phyloP scores from a whole-genome alignment of 805 yeast species.

The Barnettozyma populi region DNA sequence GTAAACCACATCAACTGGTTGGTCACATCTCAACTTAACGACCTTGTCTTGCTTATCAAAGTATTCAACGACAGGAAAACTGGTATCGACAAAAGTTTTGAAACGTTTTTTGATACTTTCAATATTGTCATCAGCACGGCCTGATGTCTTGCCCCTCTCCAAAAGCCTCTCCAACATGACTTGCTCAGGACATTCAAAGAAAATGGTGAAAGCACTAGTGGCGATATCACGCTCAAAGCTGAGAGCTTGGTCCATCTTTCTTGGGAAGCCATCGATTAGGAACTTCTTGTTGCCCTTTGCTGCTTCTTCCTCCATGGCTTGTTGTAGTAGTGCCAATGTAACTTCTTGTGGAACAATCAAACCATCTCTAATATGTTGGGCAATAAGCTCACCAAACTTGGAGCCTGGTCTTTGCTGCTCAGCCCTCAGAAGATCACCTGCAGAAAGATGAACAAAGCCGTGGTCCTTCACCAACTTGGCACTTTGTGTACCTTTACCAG shows the following conservation, averaged over 20 bases:
- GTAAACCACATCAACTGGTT: slow-evolving; percentile 76
- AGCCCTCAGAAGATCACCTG: slow-evolving; percentile 94
- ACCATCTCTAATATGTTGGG: slow-evolving; percentile 80
- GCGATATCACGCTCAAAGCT: slow-evolving; percentile 82
- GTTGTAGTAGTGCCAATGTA: slow-evolving; percentile 75
- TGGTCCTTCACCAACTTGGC: slow-evolving; percentile 74
- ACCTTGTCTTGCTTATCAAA: slow-evolving; percentile 71
- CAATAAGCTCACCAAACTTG: slow-evolving; percentile 79
- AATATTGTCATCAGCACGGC: slow-evolving; percentile 88
- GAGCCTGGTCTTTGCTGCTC: slow-evolving; percentile 85
- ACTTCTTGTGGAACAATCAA: slow-evolving; percentile 88
- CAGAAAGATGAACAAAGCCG: slow-evolving; percentile 82
- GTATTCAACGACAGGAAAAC: slow-evolving; percentile 90
- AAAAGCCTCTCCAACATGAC: slow-evolving; percentile 82
- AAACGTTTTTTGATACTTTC: slow-evolving; percentile 90
- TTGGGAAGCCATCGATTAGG: slow-evolving; percentile 93
- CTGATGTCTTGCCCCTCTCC: slow-evolving; percentile 91
- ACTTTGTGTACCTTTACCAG: slow-evolving; percentile 98
- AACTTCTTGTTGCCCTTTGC: slow-evolving; percentile 51
- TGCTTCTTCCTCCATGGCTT: slow-evolving; percentile 61
- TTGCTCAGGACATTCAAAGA: slow-evolving; percentile 75
- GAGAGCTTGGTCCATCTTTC: slow-evolving; percentile 96
- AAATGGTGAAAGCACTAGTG: slow-evolving; percentile 63
- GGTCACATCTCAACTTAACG: slow-evolving; percentile 71
- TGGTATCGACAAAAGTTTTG: slow-evolving; percentile 76